Evolutionary conservation across 352 stramenopile genomes (phyloP), one percentile per base, ranked within the genome.

Genomic region (Phytophthora aleatoria): DNA sequence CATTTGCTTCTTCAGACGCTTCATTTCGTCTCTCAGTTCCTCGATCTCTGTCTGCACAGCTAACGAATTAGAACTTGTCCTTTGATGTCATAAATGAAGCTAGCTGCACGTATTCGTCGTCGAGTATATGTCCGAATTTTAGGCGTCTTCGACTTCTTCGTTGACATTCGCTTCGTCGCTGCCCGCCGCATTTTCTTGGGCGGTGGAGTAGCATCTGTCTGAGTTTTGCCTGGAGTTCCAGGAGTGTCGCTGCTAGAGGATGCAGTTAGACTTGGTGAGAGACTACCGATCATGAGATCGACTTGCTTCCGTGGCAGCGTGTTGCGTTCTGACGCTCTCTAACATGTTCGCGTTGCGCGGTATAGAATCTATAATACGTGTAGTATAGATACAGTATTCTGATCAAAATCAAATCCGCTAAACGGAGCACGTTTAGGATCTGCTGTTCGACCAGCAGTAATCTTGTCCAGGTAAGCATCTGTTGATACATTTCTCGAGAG

Each of bases 81-180:
- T 16, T 16, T 15, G 16, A 44, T 13, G 26, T 28, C 38, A 24
- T 31, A 38, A 13, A 30, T n/a, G 12, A 11, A 49, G 3, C 12
- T 39, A 9, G 3, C 12, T 39, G 7, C 16, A 27, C 41, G 31
- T 43, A 63, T 54, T 44, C 42, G 55, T 10, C 55, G 50, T 49
- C 56, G 26, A 30, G 42, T 44, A 27, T 62, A 71, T 3, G 57
- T 67, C 41, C 62, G 50, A 15, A 62, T 56, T 44, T 68, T 67
- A 20, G 36, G 36, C 33, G 55, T 59, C 58, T 55, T 55, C 0
- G 50, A 13, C 42, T 64, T 68, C 9, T 30, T n/a, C 13, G 6
- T 30, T 10, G 30, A 10, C 30, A 13, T 10, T 30, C 30, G 30
- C 30, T 54, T 56, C 20, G 24, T 49, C 33, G 7, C 36, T 50